Evolutionary conservation across 78 protist species (phyloP), one percentile per base, ranked within the genome.

Genomic region (Cavenderia fasciculata): DNA sequence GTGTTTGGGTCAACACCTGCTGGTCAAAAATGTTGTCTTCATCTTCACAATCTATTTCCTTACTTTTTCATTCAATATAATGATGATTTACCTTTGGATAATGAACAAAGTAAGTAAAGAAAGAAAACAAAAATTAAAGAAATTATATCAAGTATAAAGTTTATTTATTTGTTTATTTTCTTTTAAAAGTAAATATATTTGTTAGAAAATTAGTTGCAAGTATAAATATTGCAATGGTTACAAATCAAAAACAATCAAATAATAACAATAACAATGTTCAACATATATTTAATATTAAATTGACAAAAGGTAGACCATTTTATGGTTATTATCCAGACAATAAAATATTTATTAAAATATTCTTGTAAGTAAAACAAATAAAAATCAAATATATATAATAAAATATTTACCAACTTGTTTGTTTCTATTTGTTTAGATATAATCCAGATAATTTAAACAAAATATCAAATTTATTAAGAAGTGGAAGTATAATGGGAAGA

Each of bases 1-100:
- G 47, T 97, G 23, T 97, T 90, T 41, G 98, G 98, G 1, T 21
- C 94, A 8, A 95, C 97, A 19, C 95, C 97, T 14, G 89, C 78
- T 10, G 98, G 98, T 2, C 97, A 94, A 43, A 89, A 85, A 38
- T 34, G 63, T 14, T 94, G 96, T 56, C 16, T 87, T 40, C 98
- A 97, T 41, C 25, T 97, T 8, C 98, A 97, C 66, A 49, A 51
- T 14, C 78, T 85, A 27, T 94, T 92, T 72, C 98, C 96, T 19
- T 95, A 95, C 68, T 70, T 95, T 38, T 84, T 79, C 21, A 59
- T 95, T 19, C 94, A 94, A 25, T 92, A 72, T 16, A 38, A 33
- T 51, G 94, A 91, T 18, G 2, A 25, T 12, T 23, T 74, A 46
- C 56, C 86, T 36, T 43, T 79, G n/a, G 74, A 65, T 14, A 34